phyloP scores from a whole-genome alignment of 768 basidiomycete species.

The Leccinum olivaceopallidum region DNA sequence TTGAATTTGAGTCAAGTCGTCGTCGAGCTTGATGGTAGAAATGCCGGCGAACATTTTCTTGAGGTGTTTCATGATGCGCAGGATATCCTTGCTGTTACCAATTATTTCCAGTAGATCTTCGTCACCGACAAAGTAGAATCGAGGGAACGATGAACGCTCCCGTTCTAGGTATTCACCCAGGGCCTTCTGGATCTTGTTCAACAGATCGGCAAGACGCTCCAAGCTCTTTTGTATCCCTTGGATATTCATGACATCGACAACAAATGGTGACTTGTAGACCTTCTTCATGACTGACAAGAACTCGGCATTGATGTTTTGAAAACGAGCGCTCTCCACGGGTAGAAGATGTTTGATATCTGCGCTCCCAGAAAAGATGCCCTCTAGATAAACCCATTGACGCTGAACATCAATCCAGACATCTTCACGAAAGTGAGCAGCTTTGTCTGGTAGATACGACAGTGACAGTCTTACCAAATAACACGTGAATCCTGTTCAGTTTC shows the following conservation, averaged over 20 bases:
- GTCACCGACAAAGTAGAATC: slow-evolving; percentile 99
- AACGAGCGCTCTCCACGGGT: slow-evolving; percentile 95
- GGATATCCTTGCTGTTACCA: slow-evolving; percentile 98
- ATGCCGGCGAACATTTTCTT: slow-evolving; percentile 99
- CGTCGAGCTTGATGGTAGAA: slow-evolving; percentile 84
- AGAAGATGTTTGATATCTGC: slow-evolving; percentile 99
- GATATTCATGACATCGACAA: slow-evolving; percentile 96
- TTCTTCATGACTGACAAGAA: slow-evolving; percentile 99
- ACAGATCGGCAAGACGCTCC: slow-evolving; percentile 92
- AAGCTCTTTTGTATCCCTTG: slow-evolving; percentile 95
- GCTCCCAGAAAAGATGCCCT: slow-evolving; percentile 99
- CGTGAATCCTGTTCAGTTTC: slow-evolving; percentile 94
- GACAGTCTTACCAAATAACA: slow-evolving; percentile 77
- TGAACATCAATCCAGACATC: slow-evolving; percentile 99
- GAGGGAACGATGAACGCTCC: slow-evolving; percentile 96
- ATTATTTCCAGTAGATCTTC: slow-evolving; percentile 99
- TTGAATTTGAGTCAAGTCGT: slow-evolving; percentile 83
- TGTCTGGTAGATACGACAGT: background rate
- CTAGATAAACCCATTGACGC: slow-evolving; percentile 99
- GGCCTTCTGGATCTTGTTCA: slow-evolving; percentile 99
- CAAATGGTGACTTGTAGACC: slow-evolving; percentile 98
- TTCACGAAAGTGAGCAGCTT: slow-evolving; percentile 31
- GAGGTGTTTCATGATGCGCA: slow-evolving; percentile 97
- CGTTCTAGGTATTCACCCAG: slow-evolving; percentile 98
- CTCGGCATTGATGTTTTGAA: slow-evolving; percentile 98